These are phyloP conservation scores for Ceratocystis harringtonii DNA, from an alignment of 2,329 filamentous ascomycete species.

Conservation along the genomic window DNA sequence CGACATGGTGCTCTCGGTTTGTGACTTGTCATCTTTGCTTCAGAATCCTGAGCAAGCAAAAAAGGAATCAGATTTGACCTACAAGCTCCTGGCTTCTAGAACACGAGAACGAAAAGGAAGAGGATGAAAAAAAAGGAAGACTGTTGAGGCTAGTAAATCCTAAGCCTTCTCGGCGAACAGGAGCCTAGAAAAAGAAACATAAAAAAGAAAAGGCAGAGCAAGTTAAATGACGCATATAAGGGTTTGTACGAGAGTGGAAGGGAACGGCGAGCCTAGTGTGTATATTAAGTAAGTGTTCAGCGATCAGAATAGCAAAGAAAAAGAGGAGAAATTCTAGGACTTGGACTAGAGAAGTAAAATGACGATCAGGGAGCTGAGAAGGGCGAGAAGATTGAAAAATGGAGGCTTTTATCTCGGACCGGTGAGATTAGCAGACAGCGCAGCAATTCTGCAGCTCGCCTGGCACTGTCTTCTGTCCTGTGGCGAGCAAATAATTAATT, in stretches of 20 bases:
- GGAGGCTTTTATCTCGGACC: too few species aligned
- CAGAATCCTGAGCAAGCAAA: not conserved
- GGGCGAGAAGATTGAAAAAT: not conserved
- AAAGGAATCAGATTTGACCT: not conserved
- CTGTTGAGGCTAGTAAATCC: not conserved
- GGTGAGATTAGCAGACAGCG: not conserved
- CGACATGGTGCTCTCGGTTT: not conserved
- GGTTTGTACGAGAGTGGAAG: not conserved
- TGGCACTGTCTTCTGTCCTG: not conserved
- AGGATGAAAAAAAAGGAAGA: not conserved
- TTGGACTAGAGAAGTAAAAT: too few species aligned
- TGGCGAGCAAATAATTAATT: not conserved
- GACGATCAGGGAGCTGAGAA: not conserved
- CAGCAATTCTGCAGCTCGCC: not conserved
- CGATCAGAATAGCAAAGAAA: too few species aligned
- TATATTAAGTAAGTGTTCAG: too few species aligned
- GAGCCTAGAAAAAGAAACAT: not conserved
- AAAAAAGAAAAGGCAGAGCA: not conserved
- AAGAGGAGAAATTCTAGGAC: too few species aligned
- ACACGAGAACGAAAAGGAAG: not conserved
- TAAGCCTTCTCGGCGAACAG: too few species aligned
- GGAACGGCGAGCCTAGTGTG: not conserved
- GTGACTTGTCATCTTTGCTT: conserved; percentile 1
- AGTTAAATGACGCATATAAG: too few species aligned
- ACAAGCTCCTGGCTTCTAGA: conserved; percentile 3